phyloP scores from a whole-genome alignment of 2,329 filamentous ascomycete genomes.

The Aureobasidium leucospermi region DNA sequence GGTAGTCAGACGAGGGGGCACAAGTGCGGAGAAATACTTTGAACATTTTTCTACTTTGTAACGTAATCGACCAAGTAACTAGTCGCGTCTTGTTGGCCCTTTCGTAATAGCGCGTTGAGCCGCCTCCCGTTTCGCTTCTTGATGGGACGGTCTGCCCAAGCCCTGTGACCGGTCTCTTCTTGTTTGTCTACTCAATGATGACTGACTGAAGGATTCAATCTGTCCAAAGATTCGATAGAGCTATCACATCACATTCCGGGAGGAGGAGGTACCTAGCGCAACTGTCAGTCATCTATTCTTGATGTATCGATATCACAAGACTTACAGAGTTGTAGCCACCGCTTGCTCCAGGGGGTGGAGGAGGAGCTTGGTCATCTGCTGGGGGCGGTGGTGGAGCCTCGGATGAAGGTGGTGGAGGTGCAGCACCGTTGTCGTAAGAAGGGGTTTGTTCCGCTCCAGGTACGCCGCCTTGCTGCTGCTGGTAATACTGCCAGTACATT shows the following conservation, averaged over 20 bases:
- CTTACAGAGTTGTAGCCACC: slow-evolving; percentile 59
- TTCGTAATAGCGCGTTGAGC: background rate
- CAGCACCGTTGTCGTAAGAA: slow-evolving; percentile 33
- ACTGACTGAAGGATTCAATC: background rate
- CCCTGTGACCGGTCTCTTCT: background rate
- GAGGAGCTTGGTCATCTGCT: slow-evolving; percentile 29
- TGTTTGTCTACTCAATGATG: background rate
- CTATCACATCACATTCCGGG: slow-evolving; percentile 36
- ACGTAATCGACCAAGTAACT: background rate
- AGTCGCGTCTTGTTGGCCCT: too few relatives aligned
- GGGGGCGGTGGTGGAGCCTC: slow-evolving; percentile 21
- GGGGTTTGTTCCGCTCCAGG: background rate
- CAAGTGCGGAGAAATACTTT: slow-evolving; percentile 1
- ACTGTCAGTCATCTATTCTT: slow-evolving; percentile 9
- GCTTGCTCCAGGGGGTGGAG: slow-evolving; percentile 47
- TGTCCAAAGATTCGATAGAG: background rate
- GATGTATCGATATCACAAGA: slow-evolving; percentile 15
- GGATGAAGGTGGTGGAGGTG: slow-evolving; percentile 21
- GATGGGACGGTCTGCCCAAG: background rate
- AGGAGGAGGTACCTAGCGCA: slow-evolving; percentile 42
- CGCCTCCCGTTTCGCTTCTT: background rate
- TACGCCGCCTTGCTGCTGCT: slow-evolving; percentile 16
- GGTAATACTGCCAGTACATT: slow-evolving; percentile 18
- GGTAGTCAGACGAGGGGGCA: background rate
- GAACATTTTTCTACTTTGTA: background rate